Evolutionary conservation across 352 stramenopile species (phyloP).

Genomic region (Saprolegnia diclina): DNA sequence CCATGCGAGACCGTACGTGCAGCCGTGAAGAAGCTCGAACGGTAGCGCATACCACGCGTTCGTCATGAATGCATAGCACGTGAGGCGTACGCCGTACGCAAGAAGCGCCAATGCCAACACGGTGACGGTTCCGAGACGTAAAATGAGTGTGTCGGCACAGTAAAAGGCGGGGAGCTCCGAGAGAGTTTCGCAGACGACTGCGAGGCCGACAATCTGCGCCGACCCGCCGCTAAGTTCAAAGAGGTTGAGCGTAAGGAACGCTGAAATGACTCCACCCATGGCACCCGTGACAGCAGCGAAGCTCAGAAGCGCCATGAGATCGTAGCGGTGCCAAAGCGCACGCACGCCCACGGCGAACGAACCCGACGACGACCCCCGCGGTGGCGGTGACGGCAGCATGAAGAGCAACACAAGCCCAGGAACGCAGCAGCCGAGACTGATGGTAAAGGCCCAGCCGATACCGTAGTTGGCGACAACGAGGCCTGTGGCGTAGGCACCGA

Average conservation of each 20-base stretch:
- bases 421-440: conserved; percentile 45
- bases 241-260: conserved; percentile 75
- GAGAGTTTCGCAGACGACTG: conserved; percentile 71
- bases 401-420: conserved; percentile 57
- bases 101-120: conserved; percentile 64
- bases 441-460: conserved; percentile 77
- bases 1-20: conserved; percentile 70
- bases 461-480: conserved; percentile 49
- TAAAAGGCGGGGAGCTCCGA: conserved; percentile 81
- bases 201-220: conserved; percentile 70
- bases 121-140: conserved; percentile 61
- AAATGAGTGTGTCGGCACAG: conserved; percentile 63
- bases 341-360: conserved; percentile 44
- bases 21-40: conserved; percentile 72
- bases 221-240: conserved; percentile 71
- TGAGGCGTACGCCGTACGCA: conserved; percentile 61
- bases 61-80: conserved; percentile 70
- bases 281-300: conserved; percentile 75
- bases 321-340: conserved; percentile 38
- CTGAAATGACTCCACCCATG: conserved; percentile 78
- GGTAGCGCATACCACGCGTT: conserved; percentile 73
- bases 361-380: conserved; percentile 15
- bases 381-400: conserved; percentile 45
- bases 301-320: conserved; percentile 62
- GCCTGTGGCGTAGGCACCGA: conserved; percentile 59